A percentile compares a stretch with the other conserved stretches of the same genome.
These are phyloP conservation scores for Plasmodium knowlesi DNA, from an alignment of 169 alveolate species.

Conservation along the genomic window DNA sequence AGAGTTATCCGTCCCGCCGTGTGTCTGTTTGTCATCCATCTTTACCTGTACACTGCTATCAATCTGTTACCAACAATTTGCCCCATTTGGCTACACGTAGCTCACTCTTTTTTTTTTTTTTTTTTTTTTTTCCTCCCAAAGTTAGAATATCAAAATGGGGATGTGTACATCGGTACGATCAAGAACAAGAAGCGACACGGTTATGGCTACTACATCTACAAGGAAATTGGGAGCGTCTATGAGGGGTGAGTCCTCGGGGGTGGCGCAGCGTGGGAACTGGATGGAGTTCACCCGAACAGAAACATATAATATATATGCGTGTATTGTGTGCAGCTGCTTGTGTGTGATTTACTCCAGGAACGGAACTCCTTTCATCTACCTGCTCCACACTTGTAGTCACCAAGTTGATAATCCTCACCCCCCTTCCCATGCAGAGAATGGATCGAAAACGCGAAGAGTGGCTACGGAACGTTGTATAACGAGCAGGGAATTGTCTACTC, in stretches of 20 bases:
- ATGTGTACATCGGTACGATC: conserved; percentile 45
- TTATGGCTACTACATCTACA: conserved; percentile 45
- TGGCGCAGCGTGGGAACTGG: not conserved
- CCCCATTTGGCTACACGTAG: not conserved
- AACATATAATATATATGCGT: not conserved
- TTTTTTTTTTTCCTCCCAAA: conserved; percentile 5
- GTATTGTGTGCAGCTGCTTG: not conserved
- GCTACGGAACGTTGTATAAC: conserved; percentile 41
- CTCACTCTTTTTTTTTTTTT: not conserved
- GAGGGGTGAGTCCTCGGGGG: conserved; percentile 22
- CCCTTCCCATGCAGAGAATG: conserved; percentile 17
- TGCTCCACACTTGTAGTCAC: not conserved
- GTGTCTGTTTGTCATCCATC: too few relatives aligned
- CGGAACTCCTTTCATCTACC: not conserved
- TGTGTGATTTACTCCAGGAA: not conserved
- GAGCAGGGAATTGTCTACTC: conserved; percentile 43
- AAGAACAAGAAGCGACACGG: conserved; percentile 41
- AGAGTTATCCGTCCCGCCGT: too few relatives aligned
- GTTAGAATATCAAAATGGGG: conserved; percentile 73
- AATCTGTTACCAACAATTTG: not conserved
- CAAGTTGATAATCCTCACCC: not conserved
- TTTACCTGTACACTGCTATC: not conserved
- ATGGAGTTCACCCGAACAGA: not conserved
- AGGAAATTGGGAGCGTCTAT: conserved; percentile 13
- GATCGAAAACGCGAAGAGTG: conserved; percentile 47